Evolutionary conservation across 2,329 filamentous ascomycete genomes (phyloP), one percentile per base, ranked within the genome.

Genomic region (Penicillium occitanis): DNA sequence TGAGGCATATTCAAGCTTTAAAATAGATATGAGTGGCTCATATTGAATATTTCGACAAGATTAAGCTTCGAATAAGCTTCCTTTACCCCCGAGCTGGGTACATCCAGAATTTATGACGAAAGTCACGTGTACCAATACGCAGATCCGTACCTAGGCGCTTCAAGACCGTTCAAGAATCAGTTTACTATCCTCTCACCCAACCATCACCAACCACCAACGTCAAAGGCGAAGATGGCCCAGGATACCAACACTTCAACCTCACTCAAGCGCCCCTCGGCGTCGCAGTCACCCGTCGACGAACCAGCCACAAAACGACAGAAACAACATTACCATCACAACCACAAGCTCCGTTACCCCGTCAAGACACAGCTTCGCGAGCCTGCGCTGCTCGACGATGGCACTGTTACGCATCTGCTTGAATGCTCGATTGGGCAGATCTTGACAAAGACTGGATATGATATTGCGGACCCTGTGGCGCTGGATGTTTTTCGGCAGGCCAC

Each of bases 381-480:
- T 35, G 77, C 77, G n/a, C 71, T 81, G 48, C 77, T 84, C 69
- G 82, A 86, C 76, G 83, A 84, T 50, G 76, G 80, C 61, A 82
- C 84, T 64, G 80, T 86, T 65, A 82, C 87, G 70, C 78, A 81
- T 17, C 80, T 88, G 70, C 77, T 89, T 67, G 78, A 82, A 58
- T 82, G 85, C 69, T 83, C 84, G 51, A 85, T 89, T 68, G 80
- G 82, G 28, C 79, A 83, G 61, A 79, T 82, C 65, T 79, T 87
- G 69, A 79, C 76, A 62, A 77, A 81, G 65, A 79, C 79, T 25
- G 87, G 86, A 3, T 88, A 87, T 71, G 84, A 86, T 37, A 73
- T 81, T 65, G 84, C 84, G 28, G 81, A 82, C 63, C 82, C 86
- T 10, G 79, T 82, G 28, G 87, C 86, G 48, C 71, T 89, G 69